A percentile compares a stretch with the other conserved stretches of the same genome.
These are phyloP conservation scores for Salmacisia buchloeana DNA, from an alignment of 1,284 basidiomycete species.

Conservation along the genomic window DNA sequence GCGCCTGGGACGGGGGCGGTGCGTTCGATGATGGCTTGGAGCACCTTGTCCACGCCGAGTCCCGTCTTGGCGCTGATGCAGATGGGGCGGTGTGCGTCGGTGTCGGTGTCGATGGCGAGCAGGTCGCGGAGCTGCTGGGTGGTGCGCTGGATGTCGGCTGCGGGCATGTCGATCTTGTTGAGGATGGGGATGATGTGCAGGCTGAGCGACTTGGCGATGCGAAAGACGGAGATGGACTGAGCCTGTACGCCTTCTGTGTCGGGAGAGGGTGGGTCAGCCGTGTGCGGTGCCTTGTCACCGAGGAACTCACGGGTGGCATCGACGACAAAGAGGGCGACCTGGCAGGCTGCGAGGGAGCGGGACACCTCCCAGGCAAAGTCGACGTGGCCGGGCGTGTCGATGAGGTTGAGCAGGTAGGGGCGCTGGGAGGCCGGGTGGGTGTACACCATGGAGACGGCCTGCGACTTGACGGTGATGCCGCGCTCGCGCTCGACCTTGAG, in stretches of 20 bases:
- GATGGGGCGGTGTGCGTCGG: constrained; percentile 25
- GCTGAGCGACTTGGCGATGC: constrained; percentile 72
- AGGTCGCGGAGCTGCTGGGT: constrained; percentile 34
- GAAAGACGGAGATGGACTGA: constrained; percentile 91
- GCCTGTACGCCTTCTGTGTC: constrained; percentile 79
- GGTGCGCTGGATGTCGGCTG: constrained; percentile 28
- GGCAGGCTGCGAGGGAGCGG: constrained; percentile 83
- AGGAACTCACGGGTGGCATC: constrained; percentile 69
- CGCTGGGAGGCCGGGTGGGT: constrained; percentile 37
- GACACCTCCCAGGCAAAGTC: constrained; percentile 72
- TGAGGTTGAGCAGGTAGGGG: constrained; percentile 79
- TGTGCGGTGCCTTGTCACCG: background rate
- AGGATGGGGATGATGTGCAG: constrained; percentile 84
- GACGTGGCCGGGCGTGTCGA: constrained; percentile 72
- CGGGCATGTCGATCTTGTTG: constrained; percentile 68
- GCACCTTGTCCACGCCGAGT: constrained; percentile 66
- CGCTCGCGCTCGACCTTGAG: constrained; percentile 93
- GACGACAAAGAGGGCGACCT: constrained; percentile 82
- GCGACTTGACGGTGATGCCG: constrained; percentile 72
- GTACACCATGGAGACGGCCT: constrained; percentile 49
- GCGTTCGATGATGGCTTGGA: constrained; percentile 72
- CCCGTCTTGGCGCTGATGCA: constrained; percentile 81
- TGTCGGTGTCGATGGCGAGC: constrained; percentile 59
- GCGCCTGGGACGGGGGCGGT: constrained; percentile 60
- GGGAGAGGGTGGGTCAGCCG: background rate